These are phyloP conservation scores for Diaporthe velutina DNA, from an alignment of 2,329 filamentous ascomycete genomes.

Conservation along the genomic window DNA sequence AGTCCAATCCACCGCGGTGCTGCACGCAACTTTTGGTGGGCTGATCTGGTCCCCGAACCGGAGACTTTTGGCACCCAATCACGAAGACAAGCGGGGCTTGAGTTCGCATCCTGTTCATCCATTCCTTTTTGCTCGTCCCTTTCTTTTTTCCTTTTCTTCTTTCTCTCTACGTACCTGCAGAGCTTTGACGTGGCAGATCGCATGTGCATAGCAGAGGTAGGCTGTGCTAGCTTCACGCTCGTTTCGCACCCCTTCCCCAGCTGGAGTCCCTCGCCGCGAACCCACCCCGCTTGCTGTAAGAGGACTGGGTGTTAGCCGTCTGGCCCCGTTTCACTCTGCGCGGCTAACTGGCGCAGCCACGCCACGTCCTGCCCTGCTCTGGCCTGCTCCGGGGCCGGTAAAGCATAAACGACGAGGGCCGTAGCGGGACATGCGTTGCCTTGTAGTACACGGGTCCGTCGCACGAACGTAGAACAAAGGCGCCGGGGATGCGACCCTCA, in stretches of 20 bases:
- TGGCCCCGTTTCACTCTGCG: conserved; percentile 22
- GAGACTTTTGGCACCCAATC: conserved; percentile 14
- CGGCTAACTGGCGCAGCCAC: conserved; percentile 24
- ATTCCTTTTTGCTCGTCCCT: neutral
- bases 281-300: neutral
- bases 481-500: conserved; percentile 15
- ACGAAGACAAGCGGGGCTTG: neutral
- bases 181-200: conserved; percentile 16
- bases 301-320: conserved; percentile 22
- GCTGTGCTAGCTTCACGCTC: conserved; percentile 27
- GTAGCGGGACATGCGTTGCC: neutral
- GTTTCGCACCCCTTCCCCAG: conserved; percentile 26
- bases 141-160: neutral
- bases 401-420: conserved; percentile 19
- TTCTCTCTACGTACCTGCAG: neutral
- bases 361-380: neutral
- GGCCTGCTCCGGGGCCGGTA: conserved; percentile 9
- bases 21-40: conserved; percentile 18
- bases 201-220: conserved; percentile 13
- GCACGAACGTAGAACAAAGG: neutral
- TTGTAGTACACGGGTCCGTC: neutral
- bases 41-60: conserved; percentile 25
- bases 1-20: neutral
- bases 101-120: neutral
- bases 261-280: conserved; percentile 18